Evolutionary conservation across 2,329 filamentous ascomycete species (phyloP), one percentile per base, ranked within the genome.

Genomic region (Paracorniculantispora psalliotae): DNA sequence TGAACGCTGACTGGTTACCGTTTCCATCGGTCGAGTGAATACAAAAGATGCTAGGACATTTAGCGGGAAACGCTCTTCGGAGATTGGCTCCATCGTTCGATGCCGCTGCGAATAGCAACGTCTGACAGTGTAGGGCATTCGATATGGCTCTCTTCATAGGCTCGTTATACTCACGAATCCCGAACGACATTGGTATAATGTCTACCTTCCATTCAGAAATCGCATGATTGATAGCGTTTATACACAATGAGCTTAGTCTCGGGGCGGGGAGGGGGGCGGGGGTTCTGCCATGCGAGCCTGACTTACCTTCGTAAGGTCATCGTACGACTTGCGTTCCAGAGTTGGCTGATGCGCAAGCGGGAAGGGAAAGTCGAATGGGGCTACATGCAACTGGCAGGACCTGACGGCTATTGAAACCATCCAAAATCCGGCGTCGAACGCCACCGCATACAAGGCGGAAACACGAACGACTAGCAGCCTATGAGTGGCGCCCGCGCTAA

Each of bases 11-110:
- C 9, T 37, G 51, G 17, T 53, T 53, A 9, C 51, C 51, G 17
- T 53, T 53, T 53, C 50, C 51, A 44, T 53, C 51, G n/a, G 51
- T 53, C 26, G 51, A 53, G 25, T 53, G 51, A 43, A 53, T 53
- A 33, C 51, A 53, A 33, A 53, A 53, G 51, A 53, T 17, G 15
- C 51, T 17, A 1, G 51, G 23, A 12, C 44, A 53, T 21, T 53
- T 53, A 13, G 51, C 51, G 23, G 51, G 51, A 44, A 53, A 53
- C 2, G 51, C 51, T 44, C 51, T 12, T 30, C 51, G 37, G 9
- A 53, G 25, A 53, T 53, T 53, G 2, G 51, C 51, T 4, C 51
- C 51, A 17, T 53, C 51, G n/a, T 53, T 53, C 17, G 51, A 53
- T 5, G 51, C 51, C 37, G 51, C 51, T 13, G 51, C 51, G n/a